Percentiles rank a stretch among this genome's conserved stretches.
Evolutionary conservation across 1,139 yeast species (phyloP).

Genomic region (Yamadazyma mexicana): DNA sequence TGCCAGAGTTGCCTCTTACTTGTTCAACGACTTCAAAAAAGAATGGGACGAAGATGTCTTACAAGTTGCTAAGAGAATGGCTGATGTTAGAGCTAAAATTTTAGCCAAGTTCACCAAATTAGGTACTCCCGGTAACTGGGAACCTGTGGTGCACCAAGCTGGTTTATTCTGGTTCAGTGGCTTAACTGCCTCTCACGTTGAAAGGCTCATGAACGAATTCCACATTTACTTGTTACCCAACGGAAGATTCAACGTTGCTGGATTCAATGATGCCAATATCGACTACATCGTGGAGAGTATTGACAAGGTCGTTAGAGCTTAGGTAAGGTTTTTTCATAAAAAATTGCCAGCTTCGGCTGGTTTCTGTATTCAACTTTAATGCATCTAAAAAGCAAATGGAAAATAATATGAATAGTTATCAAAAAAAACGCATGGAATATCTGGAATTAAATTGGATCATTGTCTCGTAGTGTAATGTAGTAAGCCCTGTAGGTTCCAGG

Average conservation of each 20-base stretch:
- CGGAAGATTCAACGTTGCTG: constrained; percentile 48
- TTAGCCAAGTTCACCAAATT: constrained; percentile 28
- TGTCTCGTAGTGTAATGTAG: neutral
- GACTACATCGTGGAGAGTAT: constrained; percentile 36
- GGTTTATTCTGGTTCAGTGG: constrained; percentile 50
- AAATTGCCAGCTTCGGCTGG: too few relatives aligned
- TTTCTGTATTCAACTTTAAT: neutral
- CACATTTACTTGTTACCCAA: constrained; percentile 38
- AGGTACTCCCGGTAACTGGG: constrained; percentile 47
- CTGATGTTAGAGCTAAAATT: constrained; percentile 27
- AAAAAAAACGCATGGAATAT: neutral
- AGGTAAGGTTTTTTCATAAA: neutral
- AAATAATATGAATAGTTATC: neutral
- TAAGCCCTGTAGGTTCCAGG: neutral
- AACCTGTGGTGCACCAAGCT: constrained; percentile 32
- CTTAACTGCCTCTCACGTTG: constrained; percentile 32
- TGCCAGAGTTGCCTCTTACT: constrained; percentile 38
- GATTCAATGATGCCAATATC: constrained; percentile 37
- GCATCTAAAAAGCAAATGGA: neutral
- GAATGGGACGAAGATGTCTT: constrained; percentile 39
- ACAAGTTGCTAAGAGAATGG: constrained; percentile 30
- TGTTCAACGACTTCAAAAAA: constrained; percentile 22
- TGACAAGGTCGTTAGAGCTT: constrained; percentile 40
- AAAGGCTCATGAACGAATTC: constrained; percentile 28
- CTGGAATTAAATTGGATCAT: too few relatives aligned